These are phyloP conservation scores for Kluyveromyces starmeri DNA, from an alignment of 805 yeast genomes.

Conservation along the genomic window DNA sequence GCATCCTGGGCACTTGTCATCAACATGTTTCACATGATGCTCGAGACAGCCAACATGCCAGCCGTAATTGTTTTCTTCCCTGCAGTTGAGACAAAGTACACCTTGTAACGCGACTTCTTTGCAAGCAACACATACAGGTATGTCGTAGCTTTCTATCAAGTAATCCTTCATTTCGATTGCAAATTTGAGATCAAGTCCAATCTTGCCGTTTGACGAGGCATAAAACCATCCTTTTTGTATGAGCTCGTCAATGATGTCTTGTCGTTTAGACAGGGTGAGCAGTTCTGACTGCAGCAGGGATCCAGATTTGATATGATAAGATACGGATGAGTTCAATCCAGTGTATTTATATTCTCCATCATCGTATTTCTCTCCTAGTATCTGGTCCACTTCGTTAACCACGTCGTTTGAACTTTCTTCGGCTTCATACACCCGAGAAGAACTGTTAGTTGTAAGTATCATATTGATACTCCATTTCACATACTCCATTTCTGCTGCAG, in stretches of 20 bases:
- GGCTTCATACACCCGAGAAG: background rate
- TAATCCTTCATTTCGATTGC: constrained; percentile 22
- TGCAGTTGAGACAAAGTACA: constrained; percentile 13
- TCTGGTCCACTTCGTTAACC: constrained; percentile 12
- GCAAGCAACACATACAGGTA: constrained; percentile 18
- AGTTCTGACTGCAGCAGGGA: constrained; percentile 13
- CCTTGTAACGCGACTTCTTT: constrained; percentile 19
- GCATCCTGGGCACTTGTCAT: constrained; percentile 13
- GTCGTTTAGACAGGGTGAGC: constrained; percentile 16
- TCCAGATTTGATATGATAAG: constrained; percentile 17
- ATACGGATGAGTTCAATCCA: constrained; percentile 5
- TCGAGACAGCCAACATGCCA: constrained; percentile 29
- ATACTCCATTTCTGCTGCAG: constrained; percentile 21
- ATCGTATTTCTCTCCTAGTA: constrained; percentile 7
- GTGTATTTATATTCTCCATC: constrained; percentile 5
- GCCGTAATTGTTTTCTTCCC: constrained; percentile 6
- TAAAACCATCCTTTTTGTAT: constrained; percentile 24
- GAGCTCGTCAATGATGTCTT: constrained; percentile 13
- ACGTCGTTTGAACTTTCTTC: constrained; percentile 1
- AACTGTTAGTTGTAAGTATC: constrained; percentile 7
- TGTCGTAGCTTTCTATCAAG: constrained; percentile 11
- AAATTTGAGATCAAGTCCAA: constrained; percentile 21
- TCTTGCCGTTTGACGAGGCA: constrained; percentile 15
- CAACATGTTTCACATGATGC: constrained; percentile 22
- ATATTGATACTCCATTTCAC: constrained; percentile 22